These are phyloP conservation scores for Lecanicillium sp. DNA, from an alignment of 2,329 filamentous ascomycete species.

Conservation along the genomic window DNA sequence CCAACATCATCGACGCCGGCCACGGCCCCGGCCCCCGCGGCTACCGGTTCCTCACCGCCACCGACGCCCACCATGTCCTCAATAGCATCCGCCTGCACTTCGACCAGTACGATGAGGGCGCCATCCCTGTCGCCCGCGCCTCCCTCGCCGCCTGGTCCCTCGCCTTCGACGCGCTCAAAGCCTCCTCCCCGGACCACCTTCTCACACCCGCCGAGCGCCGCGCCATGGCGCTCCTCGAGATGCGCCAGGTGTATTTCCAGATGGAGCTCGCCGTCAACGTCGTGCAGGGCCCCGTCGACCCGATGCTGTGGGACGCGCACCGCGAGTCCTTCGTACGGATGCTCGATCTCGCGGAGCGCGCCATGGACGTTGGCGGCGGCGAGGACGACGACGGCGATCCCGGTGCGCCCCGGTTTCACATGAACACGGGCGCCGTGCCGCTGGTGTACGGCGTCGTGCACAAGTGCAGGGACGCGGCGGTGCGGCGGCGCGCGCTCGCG, in stretches of 20 bases:
- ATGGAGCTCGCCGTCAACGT: slow-evolving; percentile 9
- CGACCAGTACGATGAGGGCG: slow-evolving; percentile 8
- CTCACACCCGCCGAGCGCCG: slow-evolving; percentile 1
- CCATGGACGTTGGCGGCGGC: slow-evolving; percentile 1
- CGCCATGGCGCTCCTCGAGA: slow-evolving; percentile 7
- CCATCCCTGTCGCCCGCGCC: not conserved
- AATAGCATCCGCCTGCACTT: slow-evolving; percentile 13
- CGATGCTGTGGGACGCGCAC: slow-evolving; percentile 10
- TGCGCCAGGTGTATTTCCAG: slow-evolving; percentile 8
- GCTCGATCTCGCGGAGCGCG: slow-evolving; percentile 7
- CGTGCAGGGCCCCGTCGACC: slow-evolving; percentile 2
- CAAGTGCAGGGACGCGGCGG: slow-evolving; percentile 7
- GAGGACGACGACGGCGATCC: not conserved
- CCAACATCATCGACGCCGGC: slow-evolving; percentile 10
- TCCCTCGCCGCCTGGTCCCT: slow-evolving; percentile 10
- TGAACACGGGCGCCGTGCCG: slow-evolving; percentile 10
- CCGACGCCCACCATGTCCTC: slow-evolving; percentile 8
- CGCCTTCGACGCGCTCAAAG: not conserved
- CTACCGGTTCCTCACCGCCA: slow-evolving; percentile 9
- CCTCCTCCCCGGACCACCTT: not conserved
- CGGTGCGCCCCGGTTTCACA: slow-evolving; percentile 8
- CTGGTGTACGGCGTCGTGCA: slow-evolving; percentile 8
- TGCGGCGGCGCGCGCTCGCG: slow-evolving; percentile 2
- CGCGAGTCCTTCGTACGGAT: slow-evolving; percentile 9
- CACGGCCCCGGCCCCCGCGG: slow-evolving; percentile 10